These are phyloP conservation scores for Zizania latifolia DNA, from an alignment of 176 grass and related monocot genomes.

Conservation along the genomic window DNA sequence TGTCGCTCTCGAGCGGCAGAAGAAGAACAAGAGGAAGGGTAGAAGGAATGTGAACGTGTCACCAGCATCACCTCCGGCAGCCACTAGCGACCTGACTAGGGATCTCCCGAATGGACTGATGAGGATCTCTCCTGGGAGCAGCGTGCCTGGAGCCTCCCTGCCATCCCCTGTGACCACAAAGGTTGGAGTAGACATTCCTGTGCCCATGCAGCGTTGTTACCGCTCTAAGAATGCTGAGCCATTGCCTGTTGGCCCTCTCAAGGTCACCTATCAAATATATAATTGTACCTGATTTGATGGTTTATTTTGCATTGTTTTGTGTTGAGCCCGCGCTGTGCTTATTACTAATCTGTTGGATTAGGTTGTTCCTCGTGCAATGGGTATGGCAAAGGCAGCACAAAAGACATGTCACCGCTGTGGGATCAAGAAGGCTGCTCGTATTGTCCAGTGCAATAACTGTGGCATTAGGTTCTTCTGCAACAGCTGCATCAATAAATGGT, in stretches of 20 bases:
- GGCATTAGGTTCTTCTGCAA: constrained; percentile 67
- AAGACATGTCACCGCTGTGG: constrained; percentile 70
- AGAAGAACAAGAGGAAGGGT: constrained; percentile 38
- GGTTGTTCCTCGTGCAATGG: constrained; percentile 60
- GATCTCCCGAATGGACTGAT: constrained; percentile 94
- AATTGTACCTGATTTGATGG: background rate
- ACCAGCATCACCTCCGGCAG: constrained; percentile 11
- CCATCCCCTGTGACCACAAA: constrained; percentile 37
- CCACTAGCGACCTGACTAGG: constrained; percentile 45
- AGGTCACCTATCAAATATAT: constrained; percentile 47
- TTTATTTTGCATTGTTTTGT: constrained; percentile 22
- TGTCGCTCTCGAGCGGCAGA: constrained; percentile 40
- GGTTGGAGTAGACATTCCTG: constrained; percentile 62
- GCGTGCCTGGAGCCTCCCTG: constrained; percentile 12
- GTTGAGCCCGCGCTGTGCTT: background rate
- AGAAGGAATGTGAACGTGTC: constrained; percentile 24
- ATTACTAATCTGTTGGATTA: constrained; percentile 29
- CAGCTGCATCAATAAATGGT: constrained; percentile 84
- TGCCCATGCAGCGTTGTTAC: constrained; percentile 45
- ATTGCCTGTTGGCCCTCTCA: constrained; percentile 67
- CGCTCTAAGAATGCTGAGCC: constrained; percentile 93
- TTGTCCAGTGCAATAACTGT: constrained; percentile 67
- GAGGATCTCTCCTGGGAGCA: constrained; percentile 70
- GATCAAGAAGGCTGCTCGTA: constrained; percentile 40
- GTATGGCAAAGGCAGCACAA: constrained; percentile 34